These are phyloP conservation scores for Microdochium bolleyi DNA, from an alignment of 2,329 filamentous ascomycete species.

Conservation along the genomic window DNA sequence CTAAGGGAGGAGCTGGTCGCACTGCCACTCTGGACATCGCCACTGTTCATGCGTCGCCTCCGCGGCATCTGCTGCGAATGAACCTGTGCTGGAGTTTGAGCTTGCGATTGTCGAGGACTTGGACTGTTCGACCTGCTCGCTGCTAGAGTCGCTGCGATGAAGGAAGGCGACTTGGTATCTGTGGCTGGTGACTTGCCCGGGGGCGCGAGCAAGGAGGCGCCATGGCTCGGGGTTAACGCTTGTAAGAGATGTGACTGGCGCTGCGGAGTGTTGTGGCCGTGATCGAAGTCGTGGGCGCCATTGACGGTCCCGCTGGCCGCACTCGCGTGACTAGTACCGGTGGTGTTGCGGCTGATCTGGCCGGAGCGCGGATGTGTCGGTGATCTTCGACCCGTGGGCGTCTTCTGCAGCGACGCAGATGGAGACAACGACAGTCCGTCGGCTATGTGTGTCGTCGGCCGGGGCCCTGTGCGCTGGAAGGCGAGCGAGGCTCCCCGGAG, in stretches of 20 bases:
- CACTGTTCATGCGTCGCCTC: conserved; percentile 17
- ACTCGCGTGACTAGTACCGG: conserved; percentile 21
- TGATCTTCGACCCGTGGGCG: not conserved
- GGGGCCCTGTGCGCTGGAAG: conserved; percentile 32
- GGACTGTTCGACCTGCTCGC: conserved; percentile 53
- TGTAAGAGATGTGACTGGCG: not conserved
- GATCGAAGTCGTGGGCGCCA: conserved; percentile 6
- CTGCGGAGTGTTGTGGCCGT: not conserved
- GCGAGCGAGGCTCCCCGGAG: conserved; percentile 47
- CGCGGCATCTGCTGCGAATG: conserved; percentile 12
- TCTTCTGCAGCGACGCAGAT: not conserved
- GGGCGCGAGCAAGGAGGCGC: conserved; percentile 5
- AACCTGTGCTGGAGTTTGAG: conserved; percentile 5
- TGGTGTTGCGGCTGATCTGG: conserved; percentile 25
- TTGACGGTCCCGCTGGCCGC: conserved; percentile 26
- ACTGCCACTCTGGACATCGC: conserved; percentile 16
- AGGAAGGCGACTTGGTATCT: conserved; percentile 46
- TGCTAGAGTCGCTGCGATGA: conserved; percentile 53
- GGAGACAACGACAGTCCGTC: conserved; percentile 5
- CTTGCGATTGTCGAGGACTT: conserved; percentile 27
- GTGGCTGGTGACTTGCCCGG: conserved; percentile 10
- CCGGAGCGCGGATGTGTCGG: conserved; percentile 13
- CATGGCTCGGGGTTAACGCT: not conserved
- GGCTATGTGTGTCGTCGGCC: conserved; percentile 4
- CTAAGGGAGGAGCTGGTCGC: conserved; percentile 18